Conservation (phyloP, 176 grass and related monocot genomes). For the Aegilops tauschii region DNA sequence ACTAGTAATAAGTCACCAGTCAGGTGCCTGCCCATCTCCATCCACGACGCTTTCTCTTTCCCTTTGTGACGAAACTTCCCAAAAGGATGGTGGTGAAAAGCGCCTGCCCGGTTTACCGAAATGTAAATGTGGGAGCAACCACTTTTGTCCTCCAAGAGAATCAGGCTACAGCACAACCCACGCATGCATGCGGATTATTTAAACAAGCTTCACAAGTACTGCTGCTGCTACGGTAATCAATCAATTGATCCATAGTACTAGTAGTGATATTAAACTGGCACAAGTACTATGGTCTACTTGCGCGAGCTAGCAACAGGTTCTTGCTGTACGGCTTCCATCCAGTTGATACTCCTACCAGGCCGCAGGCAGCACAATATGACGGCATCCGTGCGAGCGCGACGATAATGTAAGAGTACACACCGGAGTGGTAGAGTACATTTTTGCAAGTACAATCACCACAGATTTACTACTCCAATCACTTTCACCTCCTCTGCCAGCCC, state of each 20-base stretch:
- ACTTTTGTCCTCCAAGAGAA: background rate
- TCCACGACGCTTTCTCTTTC: background rate
- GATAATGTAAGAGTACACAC: too few species aligned
- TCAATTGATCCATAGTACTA: too few species aligned
- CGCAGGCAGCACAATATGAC: too few species aligned
- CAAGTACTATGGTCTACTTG: background rate
- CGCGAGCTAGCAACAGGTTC: too few species aligned
- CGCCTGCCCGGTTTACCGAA: conserved; percentile 7
- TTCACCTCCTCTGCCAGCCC: too few species aligned
- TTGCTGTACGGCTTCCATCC: too few species aligned
- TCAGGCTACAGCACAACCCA: background rate
- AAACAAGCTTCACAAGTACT: background rate
- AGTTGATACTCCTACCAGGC: too few species aligned
- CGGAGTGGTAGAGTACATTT: too few species aligned
- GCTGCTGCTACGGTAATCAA: background rate
- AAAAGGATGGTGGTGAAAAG: conserved; percentile 36
- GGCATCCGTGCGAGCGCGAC: too few species aligned
- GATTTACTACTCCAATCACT: background rate
- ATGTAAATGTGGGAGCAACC: background rate
- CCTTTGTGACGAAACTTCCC: conserved; percentile 30
- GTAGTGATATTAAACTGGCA: background rate
- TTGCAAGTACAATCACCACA: too few species aligned
- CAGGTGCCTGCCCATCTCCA: conserved; percentile 30
- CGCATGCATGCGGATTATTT: too few species aligned
- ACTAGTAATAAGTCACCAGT: conserved; percentile 1